These are phyloP conservation scores for Ogataea methanolica DNA, from an alignment of 805 yeast genomes.

Conservation along the genomic window DNA sequence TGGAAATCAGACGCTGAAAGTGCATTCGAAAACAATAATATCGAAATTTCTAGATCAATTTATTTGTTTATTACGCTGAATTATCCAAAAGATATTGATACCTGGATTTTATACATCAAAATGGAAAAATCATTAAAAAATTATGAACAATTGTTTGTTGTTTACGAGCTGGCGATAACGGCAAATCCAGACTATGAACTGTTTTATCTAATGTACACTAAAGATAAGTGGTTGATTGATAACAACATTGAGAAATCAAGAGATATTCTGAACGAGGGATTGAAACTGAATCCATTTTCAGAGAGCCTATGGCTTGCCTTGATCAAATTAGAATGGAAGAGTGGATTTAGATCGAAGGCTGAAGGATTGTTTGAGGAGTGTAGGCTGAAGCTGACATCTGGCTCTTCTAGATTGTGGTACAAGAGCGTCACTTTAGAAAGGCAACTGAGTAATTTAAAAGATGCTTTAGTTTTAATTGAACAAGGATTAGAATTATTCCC, in stretches of 20 bases:
- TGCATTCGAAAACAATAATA: constrained; percentile 20
- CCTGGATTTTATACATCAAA: constrained; percentile 47
- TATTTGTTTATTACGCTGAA: constrained; percentile 41
- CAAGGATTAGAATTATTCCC: constrained; percentile 49
- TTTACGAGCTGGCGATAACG: constrained; percentile 50
- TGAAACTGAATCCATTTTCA: constrained; percentile 36
- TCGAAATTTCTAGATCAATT: constrained; percentile 42
- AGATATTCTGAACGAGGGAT: constrained; percentile 45
- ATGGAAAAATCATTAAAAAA: constrained; percentile 28
- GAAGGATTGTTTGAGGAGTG: constrained; percentile 30
- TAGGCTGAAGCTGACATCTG: constrained; percentile 5
- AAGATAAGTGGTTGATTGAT: constrained; percentile 52
- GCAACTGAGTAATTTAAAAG: constrained; percentile 28
- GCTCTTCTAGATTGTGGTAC: constrained; percentile 53
- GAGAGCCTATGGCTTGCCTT: constrained; percentile 68
- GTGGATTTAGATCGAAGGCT: constrained; percentile 34
- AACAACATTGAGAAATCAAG: constrained; percentile 49
- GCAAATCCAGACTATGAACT: constrained; percentile 45
- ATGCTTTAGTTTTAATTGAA: constrained; percentile 38
- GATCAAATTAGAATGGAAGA: constrained; percentile 55
- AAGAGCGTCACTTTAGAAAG: constrained; percentile 54
- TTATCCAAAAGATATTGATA: constrained; percentile 40
- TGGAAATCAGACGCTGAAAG: constrained; percentile 36
- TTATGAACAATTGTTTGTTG: constrained; percentile 33
- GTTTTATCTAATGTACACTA: constrained; percentile 66